These are phyloP conservation scores for Hypoxylon sp. DNA, from an alignment of 2,329 filamentous ascomycete species.

Conservation along the genomic window DNA sequence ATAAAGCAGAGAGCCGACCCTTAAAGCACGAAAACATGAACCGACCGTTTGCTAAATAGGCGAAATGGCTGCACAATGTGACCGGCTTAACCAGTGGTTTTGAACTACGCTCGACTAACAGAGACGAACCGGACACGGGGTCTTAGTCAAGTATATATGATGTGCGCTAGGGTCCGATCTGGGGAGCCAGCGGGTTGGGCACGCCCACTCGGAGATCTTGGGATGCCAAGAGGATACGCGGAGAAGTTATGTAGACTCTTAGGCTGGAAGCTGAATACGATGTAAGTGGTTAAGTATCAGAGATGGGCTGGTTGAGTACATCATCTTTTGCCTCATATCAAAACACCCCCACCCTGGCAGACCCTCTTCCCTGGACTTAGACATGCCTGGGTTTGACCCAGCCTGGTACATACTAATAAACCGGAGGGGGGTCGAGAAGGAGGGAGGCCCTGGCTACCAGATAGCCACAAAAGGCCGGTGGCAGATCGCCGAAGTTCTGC, in stretches of 20 bases:
- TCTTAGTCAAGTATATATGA: constrained; percentile 49
- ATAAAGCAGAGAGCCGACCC: constrained; percentile 41
- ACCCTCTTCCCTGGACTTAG: constrained; percentile 35
- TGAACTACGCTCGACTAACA: constrained; percentile 37
- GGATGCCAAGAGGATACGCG: constrained; percentile 40
- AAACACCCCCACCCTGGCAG: constrained; percentile 40
- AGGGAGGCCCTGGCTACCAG: constrained; percentile 30
- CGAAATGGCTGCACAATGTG: constrained; percentile 7
- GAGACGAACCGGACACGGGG: constrained; percentile 41
- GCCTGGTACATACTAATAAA: constrained; percentile 34
- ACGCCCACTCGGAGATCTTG: constrained; percentile 51
- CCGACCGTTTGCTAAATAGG: constrained; percentile 27
- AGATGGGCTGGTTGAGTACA: constrained; percentile 42
- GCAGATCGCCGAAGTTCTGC: constrained; percentile 42
- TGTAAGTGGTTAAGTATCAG: constrained; percentile 49
- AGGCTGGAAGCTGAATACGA: constrained; percentile 43
- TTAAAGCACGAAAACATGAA: constrained; percentile 23
- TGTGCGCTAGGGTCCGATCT: constrained; percentile 53
- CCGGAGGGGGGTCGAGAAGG: constrained; percentile 37
- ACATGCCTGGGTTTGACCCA: constrained; percentile 39
- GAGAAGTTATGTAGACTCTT: constrained; percentile 36
- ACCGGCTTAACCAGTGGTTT: constrained; percentile 32
- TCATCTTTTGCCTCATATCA: constrained; percentile 44
- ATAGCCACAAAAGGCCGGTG: constrained; percentile 40
- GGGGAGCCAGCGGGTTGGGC: constrained; percentile 52